These are phyloP conservation scores for Aspergillus nomiae DNA, from an alignment of 2,329 filamentous ascomycete genomes.

Conservation along the genomic window DNA sequence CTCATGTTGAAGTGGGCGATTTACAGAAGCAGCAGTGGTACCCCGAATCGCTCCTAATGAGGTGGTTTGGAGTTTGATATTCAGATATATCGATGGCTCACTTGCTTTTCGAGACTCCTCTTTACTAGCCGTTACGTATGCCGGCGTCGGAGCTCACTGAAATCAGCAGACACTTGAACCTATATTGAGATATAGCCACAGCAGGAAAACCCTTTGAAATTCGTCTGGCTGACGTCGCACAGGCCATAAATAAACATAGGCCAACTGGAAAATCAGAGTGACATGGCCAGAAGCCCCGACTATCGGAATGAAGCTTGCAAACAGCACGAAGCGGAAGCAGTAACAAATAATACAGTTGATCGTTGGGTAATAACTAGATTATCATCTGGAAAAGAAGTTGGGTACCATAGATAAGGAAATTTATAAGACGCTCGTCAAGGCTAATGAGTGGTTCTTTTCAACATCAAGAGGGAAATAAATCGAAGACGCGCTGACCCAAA, in stretches of 20 bases:
- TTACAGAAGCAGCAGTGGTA: not conserved
- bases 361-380: not conserved
- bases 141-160: not conserved
- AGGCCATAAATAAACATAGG: not conserved
- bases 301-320: not conserved
- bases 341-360: not conserved
- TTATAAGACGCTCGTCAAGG: not conserved
- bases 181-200: not conserved
- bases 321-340: not conserved
- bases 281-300: not conserved
- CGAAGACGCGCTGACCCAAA: not conserved
- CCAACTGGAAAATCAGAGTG: not conserved
- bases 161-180: not conserved
- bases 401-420: not conserved
- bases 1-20: slow-evolving; percentile 31
- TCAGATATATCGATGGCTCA: not conserved
- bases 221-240: not conserved
- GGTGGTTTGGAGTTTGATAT: not conserved
- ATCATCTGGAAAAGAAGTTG: not conserved
- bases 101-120: not conserved
- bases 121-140: not conserved
- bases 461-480: not conserved
- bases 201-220: not conserved
- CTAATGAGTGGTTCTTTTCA: not conserved
- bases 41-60: not conserved